Percentiles rank a stretch among this genome's conserved stretches.
Conservation (phyloP, 306 rosid species). For the Begonia masoniana region DNA sequence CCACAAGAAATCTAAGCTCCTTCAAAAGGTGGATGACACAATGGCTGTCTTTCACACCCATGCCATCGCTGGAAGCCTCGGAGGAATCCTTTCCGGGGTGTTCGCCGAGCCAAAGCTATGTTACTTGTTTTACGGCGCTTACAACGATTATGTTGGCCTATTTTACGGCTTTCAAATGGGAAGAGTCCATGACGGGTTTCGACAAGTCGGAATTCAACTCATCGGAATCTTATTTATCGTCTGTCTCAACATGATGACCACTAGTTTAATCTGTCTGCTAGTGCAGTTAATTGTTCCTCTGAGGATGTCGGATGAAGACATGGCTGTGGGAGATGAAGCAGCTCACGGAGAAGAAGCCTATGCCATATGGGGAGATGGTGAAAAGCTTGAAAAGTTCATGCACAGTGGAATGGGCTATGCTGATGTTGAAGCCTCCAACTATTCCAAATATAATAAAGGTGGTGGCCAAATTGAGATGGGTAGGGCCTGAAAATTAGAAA, state of each 20-base stretch:
- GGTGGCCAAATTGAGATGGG: constrained; percentile 8
- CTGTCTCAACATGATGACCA: constrained; percentile 11
- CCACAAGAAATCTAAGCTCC: constrained; percentile 21
- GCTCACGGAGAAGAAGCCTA: constrained; percentile 38
- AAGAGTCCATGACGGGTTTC: constrained; percentile 6
- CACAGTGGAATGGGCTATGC: background rate
- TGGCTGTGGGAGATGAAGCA: constrained; percentile 36
- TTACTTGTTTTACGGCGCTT: constrained; percentile 1
- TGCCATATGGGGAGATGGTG: constrained; percentile 35
- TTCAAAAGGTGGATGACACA: constrained; percentile 38
- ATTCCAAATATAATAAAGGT: background rate
- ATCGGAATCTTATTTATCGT: constrained; percentile 17
- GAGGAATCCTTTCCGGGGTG: constrained; percentile 23
- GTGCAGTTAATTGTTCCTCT: constrained; percentile 19
- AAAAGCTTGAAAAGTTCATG: constrained; percentile 14
- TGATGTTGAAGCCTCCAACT: background rate
- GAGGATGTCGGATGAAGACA: constrained; percentile 27
- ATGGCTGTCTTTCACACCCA: constrained; percentile 40
- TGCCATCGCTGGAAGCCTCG: constrained; percentile 30
- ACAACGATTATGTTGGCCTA: constrained; percentile 10
- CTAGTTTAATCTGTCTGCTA: constrained; percentile 18
- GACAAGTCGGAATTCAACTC: constrained; percentile 21
- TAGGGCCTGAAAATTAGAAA: too few relatives aligned
- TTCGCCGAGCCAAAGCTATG: constrained; percentile 27
- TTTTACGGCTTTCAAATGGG: constrained; percentile 19